Evolutionary conservation across 2,329 filamentous ascomycete genomes (phyloP), one percentile per base, ranked within the genome.

Genomic region (Aspergillus sp.): DNA sequence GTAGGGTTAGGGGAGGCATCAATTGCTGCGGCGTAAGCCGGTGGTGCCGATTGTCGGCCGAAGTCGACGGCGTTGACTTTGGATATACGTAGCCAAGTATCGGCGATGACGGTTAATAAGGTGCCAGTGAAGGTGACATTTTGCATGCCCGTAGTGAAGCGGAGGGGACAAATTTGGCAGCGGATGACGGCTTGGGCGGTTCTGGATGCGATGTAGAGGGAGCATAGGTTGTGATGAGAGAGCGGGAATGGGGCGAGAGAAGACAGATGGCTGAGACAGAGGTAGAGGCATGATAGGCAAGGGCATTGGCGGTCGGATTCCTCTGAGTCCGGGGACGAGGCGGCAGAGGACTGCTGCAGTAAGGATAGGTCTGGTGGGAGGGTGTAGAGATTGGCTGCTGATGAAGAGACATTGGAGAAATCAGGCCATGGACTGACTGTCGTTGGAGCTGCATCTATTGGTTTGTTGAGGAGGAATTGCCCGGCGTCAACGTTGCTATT

Each of bases 71-170:
- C 64, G 49, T 77, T 71, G 23, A 71, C 68, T 53, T 74, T 69
- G 21, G 70, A 75, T 17, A 81, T 69, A 2, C 75, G 73, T 10
- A 78, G 68, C 79, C 79, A 81, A 23, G 73, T 68, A 58, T 81
- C 79, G 21, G 76, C 77, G 17, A 79, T 64, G 19, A 80, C 74
- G n/a, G 73, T 80, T 49, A 81, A 66, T 11, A 81, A 68, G 10
- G 78, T 80, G 11, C 75, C 75, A n/a, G 75, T 73, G 52, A 81
- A 73, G 77, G 80, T 80, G 48, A 81, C 73, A 55, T 81, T 81
- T 60, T 81, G 79, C 23, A 78, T 66, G 6, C 74, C 73, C 1
- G 77, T 76, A 36, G 76, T 72, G 58, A 80, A 80, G 36, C 68
- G 71, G 39, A 73, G 71, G 1, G 78, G 78, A 59, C 79, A 81